Percentiles rank a stretch among this genome's conserved stretches.
phyloP scores from a whole-genome alignment of 129 eudicot genomes.

The Helichrysum umbraculigerum region DNA sequence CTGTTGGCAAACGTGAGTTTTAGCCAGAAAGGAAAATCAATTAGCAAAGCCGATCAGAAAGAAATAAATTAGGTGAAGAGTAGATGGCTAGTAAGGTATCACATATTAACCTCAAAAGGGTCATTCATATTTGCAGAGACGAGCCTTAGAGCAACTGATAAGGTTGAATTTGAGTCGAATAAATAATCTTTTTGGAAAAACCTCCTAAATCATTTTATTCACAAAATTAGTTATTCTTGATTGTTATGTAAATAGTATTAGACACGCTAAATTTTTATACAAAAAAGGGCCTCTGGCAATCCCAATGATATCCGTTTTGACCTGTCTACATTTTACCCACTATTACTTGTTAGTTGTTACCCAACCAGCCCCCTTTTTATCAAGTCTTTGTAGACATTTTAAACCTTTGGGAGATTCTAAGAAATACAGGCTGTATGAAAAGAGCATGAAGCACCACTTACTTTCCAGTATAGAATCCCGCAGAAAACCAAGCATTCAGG shows the following conservation, averaged over 20 bases:
- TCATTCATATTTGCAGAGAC: too few relatives aligned
- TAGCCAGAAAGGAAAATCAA: too few relatives aligned
- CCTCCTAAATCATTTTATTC: background rate
- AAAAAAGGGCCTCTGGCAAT: background rate
- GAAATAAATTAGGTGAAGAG: too few relatives aligned
- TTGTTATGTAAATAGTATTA: too few relatives aligned
- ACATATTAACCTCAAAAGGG: too few relatives aligned
- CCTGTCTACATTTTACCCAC: background rate
- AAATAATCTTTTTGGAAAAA: background rate
- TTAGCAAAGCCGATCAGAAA: too few relatives aligned
- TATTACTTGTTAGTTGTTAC: background rate
- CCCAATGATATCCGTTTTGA: background rate
- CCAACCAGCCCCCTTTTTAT: background rate
- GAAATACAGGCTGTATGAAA: background rate
- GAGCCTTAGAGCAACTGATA: too few relatives aligned
- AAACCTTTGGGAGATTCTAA: background rate
- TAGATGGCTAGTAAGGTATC: too few relatives aligned
- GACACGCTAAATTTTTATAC: background rate
- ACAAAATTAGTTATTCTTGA: background rate
- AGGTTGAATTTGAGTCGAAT: too few relatives aligned
- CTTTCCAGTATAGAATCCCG: slow-evolving; percentile 92
- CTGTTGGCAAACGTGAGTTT: too few relatives aligned
- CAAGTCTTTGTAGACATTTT: background rate
- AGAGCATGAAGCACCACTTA: slow-evolving; percentile 38
- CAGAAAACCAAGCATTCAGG: slow-evolving; percentile 84